Evolutionary conservation across 1,284 basidiomycete species (phyloP), one percentile per base, ranked within the genome.

Genomic region (Cryptococcus deneoformans): DNA sequence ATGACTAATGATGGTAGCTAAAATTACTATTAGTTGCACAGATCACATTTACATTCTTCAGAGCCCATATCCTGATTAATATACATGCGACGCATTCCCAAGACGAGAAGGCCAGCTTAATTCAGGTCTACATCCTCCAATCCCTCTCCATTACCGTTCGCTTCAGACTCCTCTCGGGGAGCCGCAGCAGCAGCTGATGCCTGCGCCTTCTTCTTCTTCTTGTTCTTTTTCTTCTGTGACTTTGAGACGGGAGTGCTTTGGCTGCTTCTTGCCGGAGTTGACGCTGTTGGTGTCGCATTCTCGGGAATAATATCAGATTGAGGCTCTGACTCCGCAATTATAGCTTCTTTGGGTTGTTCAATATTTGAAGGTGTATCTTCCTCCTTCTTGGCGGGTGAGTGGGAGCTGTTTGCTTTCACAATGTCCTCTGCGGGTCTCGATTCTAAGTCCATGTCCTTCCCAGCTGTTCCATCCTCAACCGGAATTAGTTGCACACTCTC

Each of bases 81-180:
- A 29, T 29, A 29, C 29, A 29, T 29, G 29, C 29, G 29, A 29
- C 29, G 29, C 5, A 29, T 29, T 29, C 29, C 29, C 61, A 57
- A 56, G 39, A 46, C 48, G 5, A 29, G 3, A 29, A 29, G 29
- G 5, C 29, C 5, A 29, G 29, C 29, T 56, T 59, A 69, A 43
- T 46, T 63, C 46, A 69, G 54, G 58, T 69, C 65, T 45, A 69
- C 61, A 45, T 69, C 66, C 35, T 69, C 67, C 62, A 69, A 58
- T 29, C 56, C 52, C 42, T 48, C 42, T 3, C 35, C 61, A 49
- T 58, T 61, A 45, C 56, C 57, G 50, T 56, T 52, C 46, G 48
- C 60, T 37, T 60, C 62, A 45, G 57, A 57, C 56, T 59, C 36
- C 50, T 24, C 50, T 14, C 39, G 46, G 8, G 56, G 44, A 16